Evolutionary conservation across 345 rosid species (phyloP).

Genomic region (Viola odorata): DNA sequence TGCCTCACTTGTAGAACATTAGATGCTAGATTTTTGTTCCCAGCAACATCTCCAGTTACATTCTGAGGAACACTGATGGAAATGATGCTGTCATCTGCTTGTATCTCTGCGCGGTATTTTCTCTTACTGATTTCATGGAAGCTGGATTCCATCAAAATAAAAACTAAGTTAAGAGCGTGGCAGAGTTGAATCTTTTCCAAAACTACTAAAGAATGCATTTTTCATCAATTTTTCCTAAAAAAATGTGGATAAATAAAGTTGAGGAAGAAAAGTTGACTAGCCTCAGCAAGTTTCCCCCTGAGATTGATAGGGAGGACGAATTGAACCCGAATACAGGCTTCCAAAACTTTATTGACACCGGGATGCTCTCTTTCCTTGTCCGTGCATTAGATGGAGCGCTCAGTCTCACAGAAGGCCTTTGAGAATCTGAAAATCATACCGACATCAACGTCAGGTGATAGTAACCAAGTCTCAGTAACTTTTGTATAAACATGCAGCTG

Average conservation of each 20-base stretch:
- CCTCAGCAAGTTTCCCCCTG: slow-evolving; percentile 81
- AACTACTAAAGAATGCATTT: neutral
- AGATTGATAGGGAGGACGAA: slow-evolving; percentile 61
- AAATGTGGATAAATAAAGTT: neutral
- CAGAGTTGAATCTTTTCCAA: slow-evolving; percentile 2
- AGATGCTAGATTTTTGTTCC: slow-evolving; percentile 71
- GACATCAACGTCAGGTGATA: slow-evolving; percentile 14
- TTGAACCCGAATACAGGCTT: slow-evolving; percentile 87
- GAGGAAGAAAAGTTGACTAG: slow-evolving; percentile 26
- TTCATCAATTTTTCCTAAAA: neutral
- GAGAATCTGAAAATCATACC: slow-evolving; percentile 55
- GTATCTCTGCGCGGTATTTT: slow-evolving; percentile 53
- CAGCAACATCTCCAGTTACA: slow-evolving; percentile 77
- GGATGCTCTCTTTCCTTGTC: slow-evolving; percentile 55
- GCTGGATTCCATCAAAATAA: slow-evolving; percentile 34
- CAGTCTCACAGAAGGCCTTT: slow-evolving; percentile 64
- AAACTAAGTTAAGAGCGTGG: slow-evolving; percentile 8
- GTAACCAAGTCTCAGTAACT: neutral
- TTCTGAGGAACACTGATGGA: slow-evolving; percentile 68
- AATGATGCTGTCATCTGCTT: slow-evolving; percentile 40
- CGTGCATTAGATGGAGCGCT: slow-evolving; percentile 61
- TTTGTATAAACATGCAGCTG: neutral
- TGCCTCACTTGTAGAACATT: slow-evolving; percentile 70
- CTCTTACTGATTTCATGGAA: slow-evolving; percentile 62
- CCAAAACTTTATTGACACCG: slow-evolving; percentile 56